Percentiles rank a stretch among this genome's conserved stretches.
These are phyloP conservation scores for Leccinum subrobustum DNA, from an alignment of 1,284 basidiomycete genomes.

Conservation along the genomic window DNA sequence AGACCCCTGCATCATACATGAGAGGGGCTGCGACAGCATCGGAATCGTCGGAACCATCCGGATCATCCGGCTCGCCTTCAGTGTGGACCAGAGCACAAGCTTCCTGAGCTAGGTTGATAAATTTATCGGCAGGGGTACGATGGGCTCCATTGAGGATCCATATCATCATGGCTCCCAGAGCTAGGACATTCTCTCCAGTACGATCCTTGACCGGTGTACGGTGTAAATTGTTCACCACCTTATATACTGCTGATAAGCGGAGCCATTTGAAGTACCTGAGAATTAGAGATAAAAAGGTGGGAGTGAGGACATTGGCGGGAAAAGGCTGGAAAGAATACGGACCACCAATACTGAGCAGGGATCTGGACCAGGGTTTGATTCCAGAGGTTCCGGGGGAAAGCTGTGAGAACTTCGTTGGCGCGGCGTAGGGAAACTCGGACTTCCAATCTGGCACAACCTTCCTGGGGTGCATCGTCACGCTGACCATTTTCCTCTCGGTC, in stretches of 20 bases:
- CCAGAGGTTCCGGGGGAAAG: neutral
- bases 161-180: neutral
- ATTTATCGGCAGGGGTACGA: neutral
- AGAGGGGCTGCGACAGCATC: neutral
- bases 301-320: neutral
- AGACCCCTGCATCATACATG: neutral
- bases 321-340: neutral
- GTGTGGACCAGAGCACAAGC: neutral
- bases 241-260: neutral
- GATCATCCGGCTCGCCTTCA: neutral
- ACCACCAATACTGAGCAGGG: constrained; percentile 3
- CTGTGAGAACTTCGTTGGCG: accelerated
- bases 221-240: neutral
- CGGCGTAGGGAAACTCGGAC: neutral
- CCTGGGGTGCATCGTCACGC: neutral
- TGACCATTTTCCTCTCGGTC: neutral
- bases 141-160: neutral
- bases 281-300: neutral
- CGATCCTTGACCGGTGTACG: neutral
- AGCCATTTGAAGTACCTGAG: constrained; percentile 14
- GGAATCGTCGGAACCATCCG: neutral
- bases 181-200: neutral
- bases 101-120: neutral
- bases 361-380: constrained; percentile 6
- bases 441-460: constrained; percentile 8